These are phyloP conservation scores for Ophiostoma himal-ulmi DNA, from an alignment of 2,329 filamentous ascomycete species.

Conservation along the genomic window DNA sequence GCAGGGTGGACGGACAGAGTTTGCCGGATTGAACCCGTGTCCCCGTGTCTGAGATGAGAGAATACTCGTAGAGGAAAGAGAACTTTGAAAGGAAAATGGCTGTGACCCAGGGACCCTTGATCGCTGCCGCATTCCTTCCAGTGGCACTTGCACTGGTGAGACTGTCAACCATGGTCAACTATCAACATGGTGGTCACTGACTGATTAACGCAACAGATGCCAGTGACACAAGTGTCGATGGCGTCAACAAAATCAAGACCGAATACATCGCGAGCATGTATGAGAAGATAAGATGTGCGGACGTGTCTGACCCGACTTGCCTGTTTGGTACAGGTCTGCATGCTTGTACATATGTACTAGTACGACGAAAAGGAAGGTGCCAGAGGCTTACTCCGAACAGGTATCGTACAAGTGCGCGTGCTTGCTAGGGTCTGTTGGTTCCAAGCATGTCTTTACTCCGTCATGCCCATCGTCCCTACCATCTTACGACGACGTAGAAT, in stretches of 20 bases:
- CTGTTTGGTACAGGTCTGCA: not conserved
- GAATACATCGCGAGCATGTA: not conserved
- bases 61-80: not conserved
- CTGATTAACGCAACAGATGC: not conserved
- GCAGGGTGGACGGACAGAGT: not conserved
- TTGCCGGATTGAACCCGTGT: not conserved
- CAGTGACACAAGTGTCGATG: not conserved
- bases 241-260: not conserved
- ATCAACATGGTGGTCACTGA: not conserved
- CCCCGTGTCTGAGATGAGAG: not conserved
- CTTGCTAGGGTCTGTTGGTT: not conserved
- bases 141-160: not conserved
- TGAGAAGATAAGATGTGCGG: not conserved
- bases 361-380: not conserved
- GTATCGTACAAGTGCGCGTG: too few relatives aligned
- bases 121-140: not conserved
- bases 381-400: not conserved
- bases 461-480: not conserved
- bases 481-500: not conserved
- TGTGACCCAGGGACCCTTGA: not conserved
- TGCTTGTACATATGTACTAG: not conserved
- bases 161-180: not conserved
- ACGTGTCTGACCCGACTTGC: constrained; percentile 7
- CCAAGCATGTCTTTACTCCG: not conserved
- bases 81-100: not conserved